These are phyloP conservation scores for Lecanosticta acicola DNA, from an alignment of 2,329 filamentous ascomycete genomes.

Conservation along the genomic window DNA sequence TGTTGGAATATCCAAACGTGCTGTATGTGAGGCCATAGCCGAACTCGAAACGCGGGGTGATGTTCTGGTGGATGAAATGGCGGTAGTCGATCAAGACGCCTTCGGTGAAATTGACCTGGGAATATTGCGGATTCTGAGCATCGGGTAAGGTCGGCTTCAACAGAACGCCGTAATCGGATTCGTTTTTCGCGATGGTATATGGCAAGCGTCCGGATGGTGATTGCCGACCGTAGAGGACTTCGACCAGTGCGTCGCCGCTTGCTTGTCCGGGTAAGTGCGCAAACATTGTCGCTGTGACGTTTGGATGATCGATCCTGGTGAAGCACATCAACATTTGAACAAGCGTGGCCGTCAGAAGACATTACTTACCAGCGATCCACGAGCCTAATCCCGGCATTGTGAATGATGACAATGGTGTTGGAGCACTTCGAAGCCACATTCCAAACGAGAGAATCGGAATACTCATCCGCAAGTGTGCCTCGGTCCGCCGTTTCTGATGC, in stretches of 20 bases:
- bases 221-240: slow-evolving; percentile 23
- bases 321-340: too few species aligned
- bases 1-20: slow-evolving; percentile 37
- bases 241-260: slow-evolving; percentile 19
- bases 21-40: slow-evolving; percentile 43
- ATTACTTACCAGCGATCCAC: slow-evolving; percentile 24
- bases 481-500: slow-evolving; percentile 27
- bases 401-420: slow-evolving; percentile 31
- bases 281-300: slow-evolving; percentile 19
- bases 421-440: slow-evolving; percentile 28
- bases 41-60: slow-evolving; percentile 40
- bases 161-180: slow-evolving; percentile 27
- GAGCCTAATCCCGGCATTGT: slow-evolving; percentile 28
- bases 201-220: slow-evolving; percentile 28
- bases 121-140: slow-evolving; percentile 17
- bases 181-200: slow-evolving; percentile 28
- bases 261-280: slow-evolving; percentile 21
- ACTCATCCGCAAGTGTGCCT: slow-evolving; percentile 22
- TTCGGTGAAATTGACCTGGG: slow-evolving; percentile 32
- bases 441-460: slow-evolving; percentile 25
- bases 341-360: too few species aligned
- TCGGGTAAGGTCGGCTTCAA: slow-evolving; percentile 16
- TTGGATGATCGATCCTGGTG: slow-evolving; percentile 20
- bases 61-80: slow-evolving; percentile 37
- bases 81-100: slow-evolving; percentile 43